These are phyloP conservation scores for Globisporangium camurandrum DNA, from an alignment of 352 stramenopile genomes.

Conservation along the genomic window DNA sequence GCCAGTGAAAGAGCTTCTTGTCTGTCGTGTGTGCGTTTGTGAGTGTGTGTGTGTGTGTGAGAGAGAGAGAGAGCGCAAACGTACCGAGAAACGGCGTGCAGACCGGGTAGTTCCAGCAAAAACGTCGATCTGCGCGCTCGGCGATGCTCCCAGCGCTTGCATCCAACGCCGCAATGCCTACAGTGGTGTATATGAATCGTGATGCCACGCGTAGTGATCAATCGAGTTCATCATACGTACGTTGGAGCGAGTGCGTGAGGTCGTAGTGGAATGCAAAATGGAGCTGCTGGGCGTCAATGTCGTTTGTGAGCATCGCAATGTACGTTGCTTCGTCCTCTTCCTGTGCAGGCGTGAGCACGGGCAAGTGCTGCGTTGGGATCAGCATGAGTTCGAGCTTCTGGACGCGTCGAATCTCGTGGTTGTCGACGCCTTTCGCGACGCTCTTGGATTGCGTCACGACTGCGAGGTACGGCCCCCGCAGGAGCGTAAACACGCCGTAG, in stretches of 20 bases:
- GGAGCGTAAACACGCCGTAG: conserved; percentile 69
- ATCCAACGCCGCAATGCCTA: conserved; percentile 50
- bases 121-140: conserved; percentile 81
- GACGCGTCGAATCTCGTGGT: conserved; percentile 48
- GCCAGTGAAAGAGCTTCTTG: conserved; percentile 70
- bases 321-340: conserved; percentile 55
- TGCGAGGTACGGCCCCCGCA: conserved; percentile 60
- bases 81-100: conserved; percentile 51
- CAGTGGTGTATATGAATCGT: not conserved
- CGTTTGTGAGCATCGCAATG: conserved; percentile 46
- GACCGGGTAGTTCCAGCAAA: conserved; percentile 90
- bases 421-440: conserved; percentile 36
- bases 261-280: conserved; percentile 76
- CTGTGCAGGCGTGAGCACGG: conserved; percentile 34
- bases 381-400: conserved; percentile 58
- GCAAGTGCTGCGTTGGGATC: conserved; percentile 53
- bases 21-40: conserved; percentile 22
- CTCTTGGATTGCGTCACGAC: conserved; percentile 65
- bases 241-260: conserved; percentile 71
- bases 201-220: no score
- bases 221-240: conserved; percentile 28
- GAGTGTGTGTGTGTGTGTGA: not conserved
- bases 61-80: not conserved
- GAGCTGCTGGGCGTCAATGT: conserved; percentile 52
- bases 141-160: conserved; percentile 41